A percentile compares a stretch with the other conserved stretches of the same genome.
phyloP scores from a whole-genome alignment of 495 filamentous ascomycete species.

The Glarea lozoyensis region DNA sequence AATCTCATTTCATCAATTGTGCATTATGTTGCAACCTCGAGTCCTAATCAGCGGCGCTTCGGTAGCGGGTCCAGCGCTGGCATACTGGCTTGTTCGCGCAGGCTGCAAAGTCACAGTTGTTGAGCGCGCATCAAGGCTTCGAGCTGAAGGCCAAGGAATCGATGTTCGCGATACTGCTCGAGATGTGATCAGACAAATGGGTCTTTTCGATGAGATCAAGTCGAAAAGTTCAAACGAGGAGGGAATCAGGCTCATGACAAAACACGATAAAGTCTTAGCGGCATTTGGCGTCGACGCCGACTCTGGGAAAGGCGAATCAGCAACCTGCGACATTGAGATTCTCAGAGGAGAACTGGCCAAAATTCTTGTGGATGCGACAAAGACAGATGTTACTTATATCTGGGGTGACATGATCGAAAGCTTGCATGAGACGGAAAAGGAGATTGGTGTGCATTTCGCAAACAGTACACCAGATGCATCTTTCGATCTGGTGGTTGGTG shows the following conservation, averaged over 20 bases:
- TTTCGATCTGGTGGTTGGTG: constrained; percentile 41
- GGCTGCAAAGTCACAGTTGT: constrained; percentile 41
- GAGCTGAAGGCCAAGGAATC: constrained; percentile 39
- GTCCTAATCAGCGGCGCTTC: constrained; percentile 15
- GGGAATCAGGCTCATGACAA: constrained; percentile 34
- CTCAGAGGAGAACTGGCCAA: constrained; percentile 41
- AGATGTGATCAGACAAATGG: constrained; percentile 41
- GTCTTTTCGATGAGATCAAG: constrained; percentile 36
- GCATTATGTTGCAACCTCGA: no score
- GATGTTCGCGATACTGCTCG: constrained; percentile 43
- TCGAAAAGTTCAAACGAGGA: constrained; percentile 25
- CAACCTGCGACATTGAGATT: constrained; percentile 45
- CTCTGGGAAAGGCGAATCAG: constrained; percentile 28
- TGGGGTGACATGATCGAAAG: constrained; percentile 30
- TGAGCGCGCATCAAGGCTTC: constrained; percentile 37
- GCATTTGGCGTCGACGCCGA: constrained; percentile 30
- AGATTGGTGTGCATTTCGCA: constrained; percentile 29
- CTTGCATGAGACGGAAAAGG: constrained; percentile 29
- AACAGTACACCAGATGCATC: constrained; percentile 22
- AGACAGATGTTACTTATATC: constrained; percentile 30
- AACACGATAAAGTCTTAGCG: constrained; percentile 26
- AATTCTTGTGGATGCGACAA: constrained; percentile 36
- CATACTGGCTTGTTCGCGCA: constrained; percentile 42
- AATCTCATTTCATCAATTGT: no score
- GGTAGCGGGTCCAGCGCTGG: constrained; percentile 35